These are phyloP conservation scores for Termitomyces sp. DNA, from an alignment of 768 basidiomycete genomes.

Conservation along the genomic window DNA sequence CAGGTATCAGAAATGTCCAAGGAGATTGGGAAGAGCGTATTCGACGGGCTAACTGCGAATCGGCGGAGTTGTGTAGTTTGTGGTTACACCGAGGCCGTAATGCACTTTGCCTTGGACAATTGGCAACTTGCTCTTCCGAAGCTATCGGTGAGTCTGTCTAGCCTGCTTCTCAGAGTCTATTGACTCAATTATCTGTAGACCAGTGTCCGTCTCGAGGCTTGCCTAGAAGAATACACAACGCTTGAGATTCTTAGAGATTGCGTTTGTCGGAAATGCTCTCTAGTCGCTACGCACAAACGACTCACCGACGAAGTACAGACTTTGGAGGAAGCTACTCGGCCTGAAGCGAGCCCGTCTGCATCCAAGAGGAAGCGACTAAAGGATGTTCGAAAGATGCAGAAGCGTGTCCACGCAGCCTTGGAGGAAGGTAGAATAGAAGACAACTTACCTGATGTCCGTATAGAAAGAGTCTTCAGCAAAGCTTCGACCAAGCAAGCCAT, in stretches of 20 bases:
- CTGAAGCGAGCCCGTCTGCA: slow-evolving; percentile 41
- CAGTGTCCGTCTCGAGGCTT: slow-evolving; percentile 71
- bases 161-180: neutral
- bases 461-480: slow-evolving; percentile 71
- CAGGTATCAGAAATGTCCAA: slow-evolving; percentile 12
- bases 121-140: slow-evolving; percentile 76
- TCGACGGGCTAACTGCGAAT: slow-evolving; percentile 89
- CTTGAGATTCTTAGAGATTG: slow-evolving; percentile 89
- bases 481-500: slow-evolving; percentile 89
- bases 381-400: slow-evolving; percentile 64
- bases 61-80: slow-evolving; percentile 83
- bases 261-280: slow-evolving; percentile 87
- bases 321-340: slow-evolving; percentile 39
- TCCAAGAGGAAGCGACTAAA: slow-evolving; percentile 75
- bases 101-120: slow-evolving; percentile 86
- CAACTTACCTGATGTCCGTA: slow-evolving; percentile 71
- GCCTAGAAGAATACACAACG: slow-evolving; percentile 83
- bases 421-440: slow-evolving; percentile 79
- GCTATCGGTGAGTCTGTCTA: slow-evolving; percentile 47
- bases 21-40: slow-evolving; percentile 63
- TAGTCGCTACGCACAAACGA: slow-evolving; percentile 68
- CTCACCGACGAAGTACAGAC: slow-evolving; percentile 58
- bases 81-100: slow-evolving; percentile 91
- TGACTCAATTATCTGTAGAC: slow-evolving; percentile 30
- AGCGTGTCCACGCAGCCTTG: slow-evolving; percentile 55